phyloP scores from a whole-genome alignment of 306 rosid species.

The Nissolia schottii region DNA sequence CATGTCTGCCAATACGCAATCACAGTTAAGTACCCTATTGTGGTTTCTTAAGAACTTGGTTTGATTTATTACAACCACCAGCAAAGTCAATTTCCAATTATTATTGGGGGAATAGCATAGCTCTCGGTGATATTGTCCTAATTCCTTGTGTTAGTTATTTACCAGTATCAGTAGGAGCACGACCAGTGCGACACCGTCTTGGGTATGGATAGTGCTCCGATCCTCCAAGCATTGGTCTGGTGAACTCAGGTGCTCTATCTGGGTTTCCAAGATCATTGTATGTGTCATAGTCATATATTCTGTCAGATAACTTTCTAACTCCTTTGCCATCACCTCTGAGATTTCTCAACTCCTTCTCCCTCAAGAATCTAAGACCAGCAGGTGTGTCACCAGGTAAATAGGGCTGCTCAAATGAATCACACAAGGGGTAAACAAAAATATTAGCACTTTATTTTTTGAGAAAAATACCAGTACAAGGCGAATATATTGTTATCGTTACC shows the following conservation, averaged over 20 bases:
- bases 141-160: neutral
- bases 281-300: conserved; percentile 66
- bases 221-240: conserved; percentile 75
- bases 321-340: conserved; percentile 77
- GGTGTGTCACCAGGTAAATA: conserved; percentile 87
- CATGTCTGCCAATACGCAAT: conserved; percentile 40
- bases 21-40: neutral
- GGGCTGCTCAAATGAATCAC: conserved; percentile 54
- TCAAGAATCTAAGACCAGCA: conserved; percentile 56
- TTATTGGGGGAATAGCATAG: too few species aligned
- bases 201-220: conserved; percentile 61
- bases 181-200: conserved; percentile 95
- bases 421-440: neutral
- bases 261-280: conserved; percentile 96
- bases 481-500: too few species aligned
- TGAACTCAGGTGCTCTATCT: conserved; percentile 57
- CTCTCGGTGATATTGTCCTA: too few species aligned
- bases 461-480: too few species aligned
- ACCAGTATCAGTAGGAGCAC: conserved; percentile 67
- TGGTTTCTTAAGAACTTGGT: neutral
- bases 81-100: neutral
- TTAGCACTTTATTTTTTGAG: neutral
- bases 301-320: conserved; percentile 62
- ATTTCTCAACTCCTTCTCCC: conserved; percentile 65
- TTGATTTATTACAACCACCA: neutral